A percentile compares a stretch with the other conserved stretches of the same genome.
phyloP scores from a whole-genome alignment of 2,329 filamentous ascomycete genomes.

The Plectosphaerella plurivora region DNA sequence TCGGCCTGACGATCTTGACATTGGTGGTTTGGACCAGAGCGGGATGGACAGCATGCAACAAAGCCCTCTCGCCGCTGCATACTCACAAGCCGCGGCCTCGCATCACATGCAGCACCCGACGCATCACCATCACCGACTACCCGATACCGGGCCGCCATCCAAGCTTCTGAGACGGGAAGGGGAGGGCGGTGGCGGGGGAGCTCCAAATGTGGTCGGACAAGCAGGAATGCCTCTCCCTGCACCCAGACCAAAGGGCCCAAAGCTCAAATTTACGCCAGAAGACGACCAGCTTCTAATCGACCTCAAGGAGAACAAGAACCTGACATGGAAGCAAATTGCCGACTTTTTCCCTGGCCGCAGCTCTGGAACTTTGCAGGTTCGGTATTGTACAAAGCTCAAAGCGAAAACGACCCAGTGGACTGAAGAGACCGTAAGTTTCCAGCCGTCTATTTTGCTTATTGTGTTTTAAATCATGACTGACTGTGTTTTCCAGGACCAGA shows the following conservation, averaged over 20 bases:
- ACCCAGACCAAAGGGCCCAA: constrained; percentile 75
- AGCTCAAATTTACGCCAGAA: constrained; percentile 89
- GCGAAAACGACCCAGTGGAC: constrained; percentile 93
- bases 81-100: constrained; percentile 40
- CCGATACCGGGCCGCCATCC: constrained; percentile 65
- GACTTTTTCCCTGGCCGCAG: constrained; percentile 92
- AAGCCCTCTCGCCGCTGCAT: constrained; percentile 45
- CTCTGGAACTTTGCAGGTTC: constrained; percentile 85
- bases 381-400: constrained; percentile 93
- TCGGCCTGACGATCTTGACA: constrained; percentile 55
- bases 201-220: constrained; percentile 82
- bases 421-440: constrained; percentile 73
- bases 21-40: constrained; percentile 47
- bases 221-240: constrained; percentile 84
- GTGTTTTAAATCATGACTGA: not conserved
- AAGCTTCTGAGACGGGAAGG: constrained; percentile 62
- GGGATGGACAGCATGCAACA: constrained; percentile 54
- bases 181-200: constrained; percentile 47
- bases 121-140: constrained; percentile 79
- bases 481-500: constrained; percentile 60
- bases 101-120: constrained; percentile 46
- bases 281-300: constrained; percentile 86
- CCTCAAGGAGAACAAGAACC: constrained; percentile 87
- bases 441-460: constrained; percentile 6
- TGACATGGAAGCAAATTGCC: constrained; percentile 97